Evolutionary conservation across 2,329 filamentous ascomycete genomes (phyloP).

Genomic region (Penicillium thymicola): DNA sequence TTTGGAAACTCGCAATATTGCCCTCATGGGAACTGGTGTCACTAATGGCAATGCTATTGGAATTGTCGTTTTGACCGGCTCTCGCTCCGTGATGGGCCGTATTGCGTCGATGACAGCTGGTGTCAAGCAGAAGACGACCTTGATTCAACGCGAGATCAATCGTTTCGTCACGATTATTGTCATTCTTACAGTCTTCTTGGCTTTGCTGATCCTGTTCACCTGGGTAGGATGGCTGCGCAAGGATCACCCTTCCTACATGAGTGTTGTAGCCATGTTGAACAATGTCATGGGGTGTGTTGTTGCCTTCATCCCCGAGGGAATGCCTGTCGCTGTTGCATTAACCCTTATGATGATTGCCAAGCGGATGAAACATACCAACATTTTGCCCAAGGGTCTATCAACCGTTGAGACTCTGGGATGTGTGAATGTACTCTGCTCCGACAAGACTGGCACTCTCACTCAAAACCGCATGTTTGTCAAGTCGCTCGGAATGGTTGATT

Average conservation of each 20-base stretch:
- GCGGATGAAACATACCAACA: slow-evolving; percentile 71
- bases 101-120: slow-evolving; percentile 71
- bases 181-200: slow-evolving; percentile 63
- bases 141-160: slow-evolving; percentile 68
- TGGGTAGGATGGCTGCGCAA: slow-evolving; percentile 67
- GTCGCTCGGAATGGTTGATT: slow-evolving; percentile 28
- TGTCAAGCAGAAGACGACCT: slow-evolving; percentile 65
- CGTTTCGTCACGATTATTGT: slow-evolving; percentile 71
- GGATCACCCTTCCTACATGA: slow-evolving; percentile 66
- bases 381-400: slow-evolving; percentile 75
- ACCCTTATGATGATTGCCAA: slow-evolving; percentile 73
- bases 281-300: slow-evolving; percentile 70
- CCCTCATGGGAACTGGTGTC: slow-evolving; percentile 73
- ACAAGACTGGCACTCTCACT: slow-evolving; percentile 65
- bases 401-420: slow-evolving; percentile 74
- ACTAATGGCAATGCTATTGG: slow-evolving; percentile 66
- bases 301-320: slow-evolving; percentile 74
- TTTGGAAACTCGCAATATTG: slow-evolving; percentile 73
- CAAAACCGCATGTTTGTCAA: slow-evolving; percentile 68
- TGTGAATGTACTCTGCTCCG: slow-evolving; percentile 72
- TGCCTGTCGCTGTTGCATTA: slow-evolving; percentile 67
- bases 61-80: slow-evolving; percentile 68
- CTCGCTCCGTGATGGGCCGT: slow-evolving; percentile 70
- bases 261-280: slow-evolving; percentile 68
- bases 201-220: slow-evolving; percentile 48